These are phyloP conservation scores for Austropuccinia psidii DNA, from an alignment of 1,284 basidiomycete genomes.

Conservation along the genomic window DNA sequence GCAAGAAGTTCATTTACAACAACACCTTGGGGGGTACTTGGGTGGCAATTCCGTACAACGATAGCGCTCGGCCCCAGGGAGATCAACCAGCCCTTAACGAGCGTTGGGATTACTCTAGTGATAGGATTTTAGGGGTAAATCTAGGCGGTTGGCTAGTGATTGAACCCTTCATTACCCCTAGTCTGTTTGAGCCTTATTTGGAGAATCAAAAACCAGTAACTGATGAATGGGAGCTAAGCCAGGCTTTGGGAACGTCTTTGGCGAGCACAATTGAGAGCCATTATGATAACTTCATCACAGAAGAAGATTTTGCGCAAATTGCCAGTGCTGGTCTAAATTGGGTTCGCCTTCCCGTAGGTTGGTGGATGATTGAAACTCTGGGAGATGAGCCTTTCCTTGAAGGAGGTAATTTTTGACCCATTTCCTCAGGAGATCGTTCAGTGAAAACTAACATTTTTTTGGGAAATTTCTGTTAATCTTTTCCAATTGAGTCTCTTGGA, in stretches of 20 bases:
- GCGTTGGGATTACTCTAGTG: constrained; percentile 41
- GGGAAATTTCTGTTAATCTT: neutral
- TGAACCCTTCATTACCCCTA: constrained; percentile 40
- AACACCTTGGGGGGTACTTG: constrained; percentile 45
- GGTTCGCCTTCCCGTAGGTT: constrained; percentile 52
- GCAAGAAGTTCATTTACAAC: constrained; percentile 29
- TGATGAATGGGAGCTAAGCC: constrained; percentile 30
- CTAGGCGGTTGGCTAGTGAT: constrained; percentile 42
- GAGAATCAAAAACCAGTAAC: constrained; percentile 5
- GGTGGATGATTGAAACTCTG: constrained; percentile 74
- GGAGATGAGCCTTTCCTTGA: constrained; percentile 72
- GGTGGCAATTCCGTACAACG: constrained; percentile 61
- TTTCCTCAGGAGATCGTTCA: neutral
- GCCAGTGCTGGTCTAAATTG: constrained; percentile 70
- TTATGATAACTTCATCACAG: constrained; percentile 71
- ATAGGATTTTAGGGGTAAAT: constrained; percentile 42
- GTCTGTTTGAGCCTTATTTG: constrained; percentile 38
- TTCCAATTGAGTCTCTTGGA: constrained; percentile 34
- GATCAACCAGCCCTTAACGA: constrained; percentile 38
- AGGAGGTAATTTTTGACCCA: neutral
- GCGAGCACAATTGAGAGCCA: constrained; percentile 55
- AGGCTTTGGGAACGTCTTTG: constrained; percentile 10
- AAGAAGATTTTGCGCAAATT: constrained; percentile 79
- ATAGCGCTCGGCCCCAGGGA: constrained; percentile 52
- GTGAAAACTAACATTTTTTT: constrained; percentile 17